Evolutionary conservation across 805 yeast species (phyloP).

Genomic region (Pichia pseudocactophila): DNA sequence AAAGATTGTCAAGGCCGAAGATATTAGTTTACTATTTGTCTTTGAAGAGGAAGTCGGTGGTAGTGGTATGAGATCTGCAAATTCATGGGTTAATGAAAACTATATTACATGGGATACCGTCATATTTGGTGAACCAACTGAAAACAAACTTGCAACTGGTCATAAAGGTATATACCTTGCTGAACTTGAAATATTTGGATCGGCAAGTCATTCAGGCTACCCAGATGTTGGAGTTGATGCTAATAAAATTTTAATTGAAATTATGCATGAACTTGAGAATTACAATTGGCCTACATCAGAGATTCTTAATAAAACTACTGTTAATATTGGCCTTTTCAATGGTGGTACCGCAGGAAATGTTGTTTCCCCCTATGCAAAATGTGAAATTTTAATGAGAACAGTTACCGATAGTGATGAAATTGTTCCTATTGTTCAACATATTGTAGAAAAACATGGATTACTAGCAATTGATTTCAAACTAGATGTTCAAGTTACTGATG

Average conservation of each 20-base stretch:
- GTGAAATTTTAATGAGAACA: conserved; percentile 43
- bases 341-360: conserved; percentile 66
- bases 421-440: conserved; percentile 27
- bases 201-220: conserved; percentile 59
- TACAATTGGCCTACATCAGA: conserved; percentile 41
- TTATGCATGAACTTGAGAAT: conserved; percentile 37
- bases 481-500: conserved; percentile 16
- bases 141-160: conserved; percentile 56
- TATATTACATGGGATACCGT: conserved; percentile 46
- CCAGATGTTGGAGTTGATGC: conserved; percentile 64
- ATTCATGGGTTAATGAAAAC: conserved; percentile 26
- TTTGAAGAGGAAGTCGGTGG: conserved; percentile 71
- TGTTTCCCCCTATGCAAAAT: conserved; percentile 48
- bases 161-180: conserved; percentile 52
- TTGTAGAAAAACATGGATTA: conserved; percentile 22
- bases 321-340: conserved; percentile 47
- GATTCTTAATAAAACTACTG: conserved; percentile 50
- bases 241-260: conserved; percentile 43
- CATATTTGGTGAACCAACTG: conserved; percentile 73
- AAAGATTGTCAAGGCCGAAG: conserved; percentile 39
- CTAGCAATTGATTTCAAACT: conserved; percentile 11
- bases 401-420: conserved; percentile 38
- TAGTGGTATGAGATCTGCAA: conserved; percentile 46
- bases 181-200: conserved; percentile 39
- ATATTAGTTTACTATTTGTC: conserved; percentile 49